Evolutionary conservation across 176 grass and related monocot species (phyloP).

Genomic region (Zoysia pacifica): DNA sequence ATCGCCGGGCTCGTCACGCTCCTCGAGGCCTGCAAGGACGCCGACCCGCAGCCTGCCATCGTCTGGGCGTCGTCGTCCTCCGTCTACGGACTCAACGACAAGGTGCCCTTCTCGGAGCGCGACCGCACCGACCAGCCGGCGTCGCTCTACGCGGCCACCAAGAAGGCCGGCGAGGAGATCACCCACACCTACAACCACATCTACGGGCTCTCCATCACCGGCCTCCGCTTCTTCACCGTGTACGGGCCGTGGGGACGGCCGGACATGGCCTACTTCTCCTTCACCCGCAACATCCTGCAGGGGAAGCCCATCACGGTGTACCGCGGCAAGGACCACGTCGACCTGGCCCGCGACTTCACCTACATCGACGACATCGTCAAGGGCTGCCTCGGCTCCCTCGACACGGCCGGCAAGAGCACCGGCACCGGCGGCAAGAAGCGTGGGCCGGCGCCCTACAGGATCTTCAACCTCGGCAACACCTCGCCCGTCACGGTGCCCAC

Average conservation of each 20-base stretch:
- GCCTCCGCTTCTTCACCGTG: conserved; percentile 84
- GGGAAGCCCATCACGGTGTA: conserved; percentile 86
- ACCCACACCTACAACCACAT: conserved; percentile 95
- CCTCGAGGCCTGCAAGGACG: conserved; percentile 80
- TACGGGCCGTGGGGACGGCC: conserved; percentile 85
- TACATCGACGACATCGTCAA: conserved; percentile 97
- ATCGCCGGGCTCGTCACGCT: conserved; percentile 82
- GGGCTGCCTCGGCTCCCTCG: conserved; percentile 73
- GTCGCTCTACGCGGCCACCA: conserved; percentile 86
- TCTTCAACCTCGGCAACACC: conserved; percentile 90
- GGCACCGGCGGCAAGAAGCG: conserved; percentile 84
- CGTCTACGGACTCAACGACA: conserved; percentile 93
- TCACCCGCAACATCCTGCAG: conserved; percentile 87
- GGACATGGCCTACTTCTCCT: conserved; percentile 96
- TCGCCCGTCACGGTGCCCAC: conserved; percentile 81
- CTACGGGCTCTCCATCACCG: conserved; percentile 86
- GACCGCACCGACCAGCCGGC: conserved; percentile 79
- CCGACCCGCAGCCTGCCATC: conserved; percentile 76
- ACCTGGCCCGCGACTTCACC: conserved; percentile 81
- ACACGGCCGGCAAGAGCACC: conserved; percentile 74
- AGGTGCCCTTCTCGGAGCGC: conserved; percentile 76
- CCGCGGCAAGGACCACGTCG: conserved; percentile 65
- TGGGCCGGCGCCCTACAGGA: conserved; percentile 70
- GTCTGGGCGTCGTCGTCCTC: conserved; percentile 91
- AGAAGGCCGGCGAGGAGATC: conserved; percentile 98